Evolutionary conservation across 225 moss, liverwort and hornwort species (phyloP), one percentile per base, ranked within the genome.

Genomic region (Marchantia polymorpha): DNA sequence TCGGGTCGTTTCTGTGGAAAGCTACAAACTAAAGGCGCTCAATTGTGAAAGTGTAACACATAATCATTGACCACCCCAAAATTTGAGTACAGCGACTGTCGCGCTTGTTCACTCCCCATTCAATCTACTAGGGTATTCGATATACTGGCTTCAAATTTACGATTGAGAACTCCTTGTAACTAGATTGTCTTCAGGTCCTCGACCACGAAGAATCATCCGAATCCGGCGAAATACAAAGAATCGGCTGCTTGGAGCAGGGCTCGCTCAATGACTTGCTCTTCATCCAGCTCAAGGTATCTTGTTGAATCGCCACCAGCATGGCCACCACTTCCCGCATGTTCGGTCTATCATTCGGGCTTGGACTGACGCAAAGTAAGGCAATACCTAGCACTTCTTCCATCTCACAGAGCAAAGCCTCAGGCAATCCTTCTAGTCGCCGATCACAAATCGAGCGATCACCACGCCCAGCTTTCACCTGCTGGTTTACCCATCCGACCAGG

Each of bases 391-490:
- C 20, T 52, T 86, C 86, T 69, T 86, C 86, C 69, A 83, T 71
- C 75, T 86, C 86, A 69, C 77, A 80, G 0, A 86, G 60, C n/a
- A 74, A 70, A 74, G 58, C 59, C 59, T 86, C 86, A 6, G 80
- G 80, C 39, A 83, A 22, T 12, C 23, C 80, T 59, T 61, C 77
- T 46, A 86, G 77, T 72, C 86, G 77, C 48, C 71, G 71, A 64
- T 86, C 86, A n/a, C 82, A 75, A 54, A 86, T 86, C n/a, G 80
- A 77, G 64, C 86, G 76, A 72, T 86, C 86, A 50, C 86, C 83
- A 13, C 72, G 78, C 4, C 86, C 86, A 15, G 54, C 72, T 20
- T 73, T 64, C n/a, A 86, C 80, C 54, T 86, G 76, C 47, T 81
- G 76, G 46, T 75, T 80, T 52, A 83, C 86, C 86, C 83, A 86